These are phyloP conservation scores for Kwoniella sp. DNA, from an alignment of 768 basidiomycete genomes.

Conservation along the genomic window DNA sequence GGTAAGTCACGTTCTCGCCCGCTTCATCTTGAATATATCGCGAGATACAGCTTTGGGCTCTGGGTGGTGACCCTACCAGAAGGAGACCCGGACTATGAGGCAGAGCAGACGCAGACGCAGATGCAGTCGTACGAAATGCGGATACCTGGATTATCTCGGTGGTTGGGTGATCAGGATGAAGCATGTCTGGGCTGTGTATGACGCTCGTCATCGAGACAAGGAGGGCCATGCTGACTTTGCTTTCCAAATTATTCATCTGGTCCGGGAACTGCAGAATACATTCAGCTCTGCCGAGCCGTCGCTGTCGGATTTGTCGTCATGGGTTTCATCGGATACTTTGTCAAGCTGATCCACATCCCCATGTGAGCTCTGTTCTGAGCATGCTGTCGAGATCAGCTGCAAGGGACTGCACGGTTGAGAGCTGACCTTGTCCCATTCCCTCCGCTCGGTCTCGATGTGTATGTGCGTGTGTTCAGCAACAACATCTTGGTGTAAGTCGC, in stretches of 20 bases:
- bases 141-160: too few relatives aligned
- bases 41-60: too few relatives aligned
- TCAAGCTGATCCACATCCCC: constrained; percentile 97
- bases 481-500: constrained; percentile 92
- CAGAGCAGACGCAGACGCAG: too few relatives aligned
- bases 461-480: constrained; percentile 64
- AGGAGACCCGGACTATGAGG: too few relatives aligned
- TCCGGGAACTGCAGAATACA: constrained; percentile 68
- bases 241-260: too few relatives aligned
- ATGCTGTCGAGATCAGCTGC: constrained; percentile 11
- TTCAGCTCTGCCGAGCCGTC: constrained; percentile 92
- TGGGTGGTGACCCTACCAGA: too few relatives aligned
- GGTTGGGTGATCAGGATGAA: too few relatives aligned
- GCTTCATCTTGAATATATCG: too few relatives aligned
- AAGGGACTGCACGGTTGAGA: background rate
- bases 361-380: constrained; percentile 66
- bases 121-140: too few relatives aligned
- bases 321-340: constrained; percentile 99
- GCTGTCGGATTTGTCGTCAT: constrained; percentile 97
- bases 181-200: too few relatives aligned
- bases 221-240: too few relatives aligned
- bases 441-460: constrained; percentile 1
- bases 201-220: too few relatives aligned
- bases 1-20: constrained; percentile 61
- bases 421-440: background rate